A percentile compares a stretch with the other conserved stretches of the same genome.
Conservation (phyloP, 768 basidiomycete genomes). For the Dendrothele bispora region DNA sequence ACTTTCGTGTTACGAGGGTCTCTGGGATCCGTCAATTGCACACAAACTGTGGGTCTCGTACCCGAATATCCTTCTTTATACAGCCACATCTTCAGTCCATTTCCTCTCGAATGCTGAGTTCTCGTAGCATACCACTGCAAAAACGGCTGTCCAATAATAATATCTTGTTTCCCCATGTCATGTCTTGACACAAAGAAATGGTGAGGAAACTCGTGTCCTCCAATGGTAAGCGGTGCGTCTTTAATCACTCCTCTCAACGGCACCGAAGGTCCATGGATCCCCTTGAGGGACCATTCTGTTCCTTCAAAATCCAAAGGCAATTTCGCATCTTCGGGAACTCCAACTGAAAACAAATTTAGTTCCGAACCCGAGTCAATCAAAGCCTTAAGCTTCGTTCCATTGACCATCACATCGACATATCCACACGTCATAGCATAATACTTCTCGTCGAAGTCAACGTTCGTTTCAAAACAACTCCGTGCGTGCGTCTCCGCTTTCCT, state of each 20-base stretch:
- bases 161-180: conserved; percentile 13
- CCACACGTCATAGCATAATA: conserved; percentile 4
- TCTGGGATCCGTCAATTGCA: background rate
- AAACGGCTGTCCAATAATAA: conserved; percentile 17
- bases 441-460: background rate
- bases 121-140: conserved; percentile 5
- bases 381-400: background rate
- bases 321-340: background rate
- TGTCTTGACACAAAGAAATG: conserved; percentile 21
- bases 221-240: conserved; percentile 15
- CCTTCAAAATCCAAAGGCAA: conserved; percentile 55
- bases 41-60: background rate
- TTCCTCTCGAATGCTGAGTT: background rate
- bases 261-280: conserved; percentile 17
- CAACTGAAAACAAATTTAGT: background rate
- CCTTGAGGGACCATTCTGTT: conserved; percentile 21
- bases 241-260: conserved; percentile 13
- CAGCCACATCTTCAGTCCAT: background rate
- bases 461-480: too few relatives aligned
- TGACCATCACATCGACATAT: background rate
- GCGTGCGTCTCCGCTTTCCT: too few relatives aligned
- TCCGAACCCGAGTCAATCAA: conserved; percentile 7
- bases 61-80: background rate
- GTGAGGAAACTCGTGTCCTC: conserved; percentile 20
- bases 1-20: conserved; percentile 1